Percentiles rank a stretch among this genome's conserved stretches.
Conservation (phyloP, 106 monocot genomes). For the Allium fistulosum region DNA sequence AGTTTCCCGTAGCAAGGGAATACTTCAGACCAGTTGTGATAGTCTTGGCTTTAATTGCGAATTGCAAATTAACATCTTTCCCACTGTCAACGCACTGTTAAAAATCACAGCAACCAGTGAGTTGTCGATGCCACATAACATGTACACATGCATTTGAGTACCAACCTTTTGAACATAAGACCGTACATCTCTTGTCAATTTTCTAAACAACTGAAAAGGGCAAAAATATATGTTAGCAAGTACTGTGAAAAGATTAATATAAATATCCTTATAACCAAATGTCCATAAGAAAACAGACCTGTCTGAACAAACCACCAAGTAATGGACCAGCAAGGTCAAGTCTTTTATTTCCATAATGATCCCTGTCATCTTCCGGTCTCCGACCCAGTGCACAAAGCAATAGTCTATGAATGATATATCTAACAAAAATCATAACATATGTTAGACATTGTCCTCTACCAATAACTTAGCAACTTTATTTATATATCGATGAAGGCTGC, state of each 20-base stretch:
- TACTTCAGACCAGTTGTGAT: constrained; percentile 98
- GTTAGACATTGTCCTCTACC: background rate
- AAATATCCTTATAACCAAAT: background rate
- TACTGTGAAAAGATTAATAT: background rate
- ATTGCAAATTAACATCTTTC: constrained; percentile 98
- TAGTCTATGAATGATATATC: constrained; percentile 94
- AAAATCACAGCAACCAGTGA: constrained; percentile 7
- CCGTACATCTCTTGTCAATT: constrained; percentile 93
- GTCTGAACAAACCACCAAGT: constrained; percentile 93
- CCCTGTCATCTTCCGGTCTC: constrained; percentile 96
- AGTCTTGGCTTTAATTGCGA: constrained; percentile 93
- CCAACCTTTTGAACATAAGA: constrained; percentile 99
- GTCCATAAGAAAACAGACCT: constrained; percentile 41
- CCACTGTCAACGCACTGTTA: constrained; percentile 93
- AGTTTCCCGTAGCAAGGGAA: constrained; percentile 98
- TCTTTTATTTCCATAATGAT: constrained; percentile 99
- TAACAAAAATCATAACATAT: constrained; percentile 14
- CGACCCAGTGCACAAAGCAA: constrained; percentile 90
- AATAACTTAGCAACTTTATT: background rate
- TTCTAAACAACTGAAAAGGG: constrained; percentile 80
- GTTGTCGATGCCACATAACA: background rate
- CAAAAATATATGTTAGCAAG: constrained; percentile 1
- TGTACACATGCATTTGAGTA: constrained; percentile 1
- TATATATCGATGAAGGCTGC: background rate
- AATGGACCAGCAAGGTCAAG: constrained; percentile 97